Base-by-base conservation (phyloP, 2,329 filamentous ascomycete genomes). In the Ambrosiella xylebori region DNA sequence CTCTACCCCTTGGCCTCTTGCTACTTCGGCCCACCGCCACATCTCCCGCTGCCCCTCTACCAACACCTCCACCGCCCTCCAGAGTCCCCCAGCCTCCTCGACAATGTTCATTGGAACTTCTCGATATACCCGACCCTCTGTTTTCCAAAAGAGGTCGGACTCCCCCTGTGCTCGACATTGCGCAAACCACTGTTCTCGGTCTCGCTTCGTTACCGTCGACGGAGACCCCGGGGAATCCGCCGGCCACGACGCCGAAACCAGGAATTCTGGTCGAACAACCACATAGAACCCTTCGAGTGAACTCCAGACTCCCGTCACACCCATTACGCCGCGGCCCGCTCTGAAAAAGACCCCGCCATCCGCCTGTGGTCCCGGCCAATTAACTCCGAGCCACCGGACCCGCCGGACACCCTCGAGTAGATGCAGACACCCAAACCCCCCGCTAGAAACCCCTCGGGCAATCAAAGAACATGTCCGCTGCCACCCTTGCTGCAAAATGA, bases 401-500 rank as follows among this genome's bases (percentile, higher is more conserved):
- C 41, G 13, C 35, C 49, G 41, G 17, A 59, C 17, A 19, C 49
- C 47, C 40, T 59, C 52, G 35, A 59, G 17, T 39, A 52, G 45
- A 50, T 52, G 53, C 13, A 56, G 37, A 36, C 58, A 44, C 13
- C 54, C 54, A 13, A 59, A 56, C 12, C 45, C 54, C 15, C 58
- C 54, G 7, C 36, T 47, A 15, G 54, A 54, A 6, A 52, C 38
- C 8, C 40, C 39, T 1, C 45, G 38, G 7, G 58, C 58, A 15
- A 59, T 35, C 13, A 56, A 44, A 39, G 45, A 52, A 27, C 58
- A 59, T 8, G 58, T 54, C 5, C 58, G 45, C 39, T 59, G 58
- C 58, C 58, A 59, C 15, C 58, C 58, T n/a, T 59, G 58, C 37
- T 59, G 54, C 7, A 59, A 47, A 37, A 59, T 41, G 9, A 59